A percentile compares a stretch with the other conserved stretches of the same genome.
Evolutionary conservation across 176 grass and related monocot species (phyloP).

Genomic region (Aegilops sharonensis): DNA sequence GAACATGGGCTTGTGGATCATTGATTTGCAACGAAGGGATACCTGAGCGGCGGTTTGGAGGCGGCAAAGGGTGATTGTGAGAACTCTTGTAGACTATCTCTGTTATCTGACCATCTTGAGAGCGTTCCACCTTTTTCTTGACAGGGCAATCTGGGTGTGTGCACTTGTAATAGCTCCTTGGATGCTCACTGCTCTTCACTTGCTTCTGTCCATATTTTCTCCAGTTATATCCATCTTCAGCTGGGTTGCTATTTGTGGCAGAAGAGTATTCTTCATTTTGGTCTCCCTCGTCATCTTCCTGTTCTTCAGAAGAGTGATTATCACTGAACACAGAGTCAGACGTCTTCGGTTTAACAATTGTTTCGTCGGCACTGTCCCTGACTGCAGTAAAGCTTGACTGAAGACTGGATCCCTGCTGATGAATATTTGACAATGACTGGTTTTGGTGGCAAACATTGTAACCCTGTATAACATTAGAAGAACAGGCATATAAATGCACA

Average conservation of each 20-base stretch:
- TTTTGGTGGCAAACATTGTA: constrained; percentile 29
- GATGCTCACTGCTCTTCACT: constrained; percentile 69
- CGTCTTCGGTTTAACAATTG: constrained; percentile 19
- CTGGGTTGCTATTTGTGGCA: constrained; percentile 24
- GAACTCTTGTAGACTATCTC: constrained; percentile 74
- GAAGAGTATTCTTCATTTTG: constrained; percentile 46
- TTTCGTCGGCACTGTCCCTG: constrained; percentile 40
- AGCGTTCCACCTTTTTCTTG: constrained; percentile 72
- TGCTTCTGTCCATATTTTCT: constrained; percentile 81
- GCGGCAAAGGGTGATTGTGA: constrained; percentile 63
- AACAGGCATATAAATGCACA: constrained; percentile 13
- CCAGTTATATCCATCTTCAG: constrained; percentile 76
- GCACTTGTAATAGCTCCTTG: constrained; percentile 77
- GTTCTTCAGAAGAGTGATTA: constrained; percentile 48
- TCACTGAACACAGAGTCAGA: constrained; percentile 49
- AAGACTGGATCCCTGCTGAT: constrained; percentile 51
- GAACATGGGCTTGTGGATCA: constrained; percentile 27
- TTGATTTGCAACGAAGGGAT: constrained; percentile 17
- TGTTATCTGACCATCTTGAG: constrained; percentile 60
- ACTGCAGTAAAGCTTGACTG: constrained; percentile 54
- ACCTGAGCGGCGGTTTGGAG: constrained; percentile 26
- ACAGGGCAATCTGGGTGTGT: constrained; percentile 55
- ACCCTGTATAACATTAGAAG: constrained; percentile 3
- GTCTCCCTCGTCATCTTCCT: constrained; percentile 37
- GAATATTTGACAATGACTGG: constrained; percentile 34